Evolutionary conservation across 2,329 filamentous ascomycete species (phyloP).

Genomic region (Oidium heveae): DNA sequence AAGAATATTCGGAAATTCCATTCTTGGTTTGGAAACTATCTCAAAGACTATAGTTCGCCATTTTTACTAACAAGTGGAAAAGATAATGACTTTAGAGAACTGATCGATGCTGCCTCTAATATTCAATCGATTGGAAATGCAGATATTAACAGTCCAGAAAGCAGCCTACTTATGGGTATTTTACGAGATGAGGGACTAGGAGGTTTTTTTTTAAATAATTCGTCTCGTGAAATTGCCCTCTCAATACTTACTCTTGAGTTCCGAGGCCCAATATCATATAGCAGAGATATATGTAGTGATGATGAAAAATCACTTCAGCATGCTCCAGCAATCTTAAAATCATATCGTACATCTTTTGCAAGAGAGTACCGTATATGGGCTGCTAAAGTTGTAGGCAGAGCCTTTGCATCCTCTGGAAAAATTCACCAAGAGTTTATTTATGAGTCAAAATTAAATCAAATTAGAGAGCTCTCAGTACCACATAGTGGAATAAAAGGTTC

Average conservation of each 20-base stretch:
- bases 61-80: slow-evolving; percentile 13
- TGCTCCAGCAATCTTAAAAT: slow-evolving; percentile 49
- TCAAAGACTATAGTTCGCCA: slow-evolving; percentile 33
- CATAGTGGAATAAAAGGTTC: slow-evolving; percentile 23
- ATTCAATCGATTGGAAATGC: slow-evolving; percentile 46
- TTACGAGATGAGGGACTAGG: slow-evolving; percentile 43
- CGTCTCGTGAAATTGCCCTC: slow-evolving; percentile 45
- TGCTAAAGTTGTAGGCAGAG: slow-evolving; percentile 57
- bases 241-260: slow-evolving; percentile 55
- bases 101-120: slow-evolving; percentile 42
- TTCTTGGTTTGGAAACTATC: slow-evolving; percentile 47
- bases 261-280: slow-evolving; percentile 27
- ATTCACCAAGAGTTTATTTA: slow-evolving; percentile 33
- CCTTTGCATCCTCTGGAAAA: slow-evolving; percentile 53
- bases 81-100: slow-evolving; percentile 33
- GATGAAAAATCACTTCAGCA: slow-evolving; percentile 38
- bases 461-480: slow-evolving; percentile 15
- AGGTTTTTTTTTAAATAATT: slow-evolving; percentile 39
- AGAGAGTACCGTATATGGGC: slow-evolving; percentile 62
- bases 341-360: slow-evolving; percentile 38
- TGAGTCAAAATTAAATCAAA: slow-evolving; percentile 28
- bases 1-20: slow-evolving; percentile 53
- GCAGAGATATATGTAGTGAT: slow-evolving; percentile 40
- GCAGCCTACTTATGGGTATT: slow-evolving; percentile 52
- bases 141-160: slow-evolving; percentile 46